Evolutionary conservation across 1,284 basidiomycete species (phyloP).

Genomic region (Cryptococcus sp.): DNA sequence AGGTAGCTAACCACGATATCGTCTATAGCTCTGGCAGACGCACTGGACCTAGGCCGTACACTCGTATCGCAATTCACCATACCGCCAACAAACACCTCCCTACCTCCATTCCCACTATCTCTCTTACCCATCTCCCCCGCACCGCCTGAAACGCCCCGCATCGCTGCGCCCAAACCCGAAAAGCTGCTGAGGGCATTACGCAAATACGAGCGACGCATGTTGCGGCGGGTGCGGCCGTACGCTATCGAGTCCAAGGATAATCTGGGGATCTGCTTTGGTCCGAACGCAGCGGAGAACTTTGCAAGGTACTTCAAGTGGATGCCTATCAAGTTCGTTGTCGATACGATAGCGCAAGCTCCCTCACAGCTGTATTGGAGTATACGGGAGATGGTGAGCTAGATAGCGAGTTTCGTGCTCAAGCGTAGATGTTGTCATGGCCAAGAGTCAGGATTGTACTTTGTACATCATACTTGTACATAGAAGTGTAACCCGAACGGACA

Average conservation of each 20-base stretch:
- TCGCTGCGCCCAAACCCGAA: constrained; percentile 6
- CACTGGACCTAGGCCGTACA: constrained; percentile 43
- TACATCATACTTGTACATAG: too few relatives aligned
- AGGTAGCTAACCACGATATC: not conserved
- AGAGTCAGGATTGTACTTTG: too few relatives aligned
- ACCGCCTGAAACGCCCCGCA: not conserved
- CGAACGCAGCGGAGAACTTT: too few relatives aligned
- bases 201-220: constrained; percentile 25
- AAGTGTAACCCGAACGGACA: too few relatives aligned
- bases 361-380: too few relatives aligned
- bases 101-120: constrained; percentile 21
- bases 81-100: constrained; percentile 7
- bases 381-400: too few relatives aligned
- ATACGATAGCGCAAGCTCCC: too few relatives aligned
- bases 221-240: constrained; percentile 20
- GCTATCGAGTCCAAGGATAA: constrained; percentile 17
- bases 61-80: constrained; percentile 28
- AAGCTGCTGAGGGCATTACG: constrained; percentile 20
- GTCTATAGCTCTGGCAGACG: constrained; percentile 26
- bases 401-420: too few relatives aligned
- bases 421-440: too few relatives aligned
- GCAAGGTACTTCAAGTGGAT: too few relatives aligned
- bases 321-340: too few relatives aligned
- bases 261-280: constrained; percentile 14
- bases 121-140: constrained; percentile 18